phyloP scores from a whole-genome alignment of 352 stramenopile species.

The Globisporangium canariense region DNA sequence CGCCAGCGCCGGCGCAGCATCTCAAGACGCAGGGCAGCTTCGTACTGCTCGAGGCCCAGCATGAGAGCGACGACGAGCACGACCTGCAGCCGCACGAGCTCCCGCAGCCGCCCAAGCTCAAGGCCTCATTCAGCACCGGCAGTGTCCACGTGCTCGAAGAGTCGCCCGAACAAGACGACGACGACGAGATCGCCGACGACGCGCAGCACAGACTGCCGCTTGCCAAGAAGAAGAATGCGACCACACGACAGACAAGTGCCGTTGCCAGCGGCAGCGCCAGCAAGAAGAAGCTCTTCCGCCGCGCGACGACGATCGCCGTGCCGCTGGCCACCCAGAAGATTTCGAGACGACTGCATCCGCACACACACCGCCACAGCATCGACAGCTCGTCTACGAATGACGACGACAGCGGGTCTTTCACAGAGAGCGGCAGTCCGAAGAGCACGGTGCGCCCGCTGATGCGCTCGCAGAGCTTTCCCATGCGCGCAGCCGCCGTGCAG shows the following conservation, averaged over 20 bases:
- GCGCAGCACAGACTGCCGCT: background rate
- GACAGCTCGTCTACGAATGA: slow-evolving; percentile 14
- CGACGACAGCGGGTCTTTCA: slow-evolving; percentile 2
- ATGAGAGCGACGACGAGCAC: background rate
- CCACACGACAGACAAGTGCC: slow-evolving; percentile 10
- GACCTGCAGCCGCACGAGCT: background rate
- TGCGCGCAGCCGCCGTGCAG: slow-evolving; percentile 47
- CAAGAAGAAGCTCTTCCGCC: slow-evolving; percentile 34
- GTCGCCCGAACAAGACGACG: slow-evolving; percentile 10
- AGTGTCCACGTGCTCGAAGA: slow-evolving; percentile 12
- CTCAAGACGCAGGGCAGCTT: slow-evolving; percentile 11
- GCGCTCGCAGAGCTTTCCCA: slow-evolving; percentile 58
- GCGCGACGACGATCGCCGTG: slow-evolving; percentile 51
- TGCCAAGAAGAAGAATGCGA: slow-evolving; percentile 1
- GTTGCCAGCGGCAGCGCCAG: slow-evolving; percentile 7
- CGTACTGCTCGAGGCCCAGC: slow-evolving; percentile 13
- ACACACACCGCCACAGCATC: slow-evolving; percentile 20
- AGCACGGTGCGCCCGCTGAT: slow-evolving; percentile 20
- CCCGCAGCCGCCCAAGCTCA: slow-evolving; percentile 2
- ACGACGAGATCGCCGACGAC: slow-evolving; percentile 10
- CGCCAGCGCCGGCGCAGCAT: background rate
- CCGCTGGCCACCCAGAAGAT: slow-evolving; percentile 15
- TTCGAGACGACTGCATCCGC: background rate
- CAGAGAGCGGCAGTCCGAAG: slow-evolving; percentile 8
- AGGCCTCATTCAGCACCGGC: background rate